Evolutionary conservation across 495 filamentous ascomycete species (phyloP), one percentile per base, ranked within the genome.

Genomic region (Pyrenula massariospora): DNA sequence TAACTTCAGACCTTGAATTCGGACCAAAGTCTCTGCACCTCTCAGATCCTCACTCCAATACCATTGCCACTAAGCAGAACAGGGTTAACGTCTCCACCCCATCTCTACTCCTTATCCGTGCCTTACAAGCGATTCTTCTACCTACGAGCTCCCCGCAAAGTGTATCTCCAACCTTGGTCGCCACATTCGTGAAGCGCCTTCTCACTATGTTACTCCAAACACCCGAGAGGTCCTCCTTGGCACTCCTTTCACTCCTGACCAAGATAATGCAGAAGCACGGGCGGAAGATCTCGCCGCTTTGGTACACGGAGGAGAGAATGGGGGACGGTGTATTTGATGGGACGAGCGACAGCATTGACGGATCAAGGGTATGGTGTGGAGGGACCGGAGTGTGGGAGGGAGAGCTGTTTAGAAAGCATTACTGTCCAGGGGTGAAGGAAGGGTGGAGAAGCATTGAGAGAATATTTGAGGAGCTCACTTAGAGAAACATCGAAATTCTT

Each of bases 21-120:
- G 86, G 86, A 66, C 69, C 76, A 24, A 92, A 89, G 63, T 86
- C 89, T 15, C 78, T 91, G 2, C 86, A 85, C 55, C 82, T 96
- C 15, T 79, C 81, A 1, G 89, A 95, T 66, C 89, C 89, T 1
- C 77, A 86, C 60, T 63, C 69, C 5, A 51, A 73, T 69, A 19
- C 57, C 59, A 24, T 64, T 56, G 22, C 52, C 25, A 57, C 64
- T 22, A 55, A 65, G 19, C 62, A 61, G 60, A 84, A 84, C 71
- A 89, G 86, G 71, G 80, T 98, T 70, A 96, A 98, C 73, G 81
- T 96, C 53, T 86, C 91, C 63, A 97, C 93, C 0, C 93, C 89
- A 1, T 89, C 86, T 12, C 90, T 95, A 31, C 84, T 98, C 49
- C 82, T 97, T 50, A 77, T 97, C 61, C 86, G 89, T 50, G 89